Base-by-base conservation (phyloP, 768 basidiomycete species). In the Boletus pseudopeckii region DNA sequence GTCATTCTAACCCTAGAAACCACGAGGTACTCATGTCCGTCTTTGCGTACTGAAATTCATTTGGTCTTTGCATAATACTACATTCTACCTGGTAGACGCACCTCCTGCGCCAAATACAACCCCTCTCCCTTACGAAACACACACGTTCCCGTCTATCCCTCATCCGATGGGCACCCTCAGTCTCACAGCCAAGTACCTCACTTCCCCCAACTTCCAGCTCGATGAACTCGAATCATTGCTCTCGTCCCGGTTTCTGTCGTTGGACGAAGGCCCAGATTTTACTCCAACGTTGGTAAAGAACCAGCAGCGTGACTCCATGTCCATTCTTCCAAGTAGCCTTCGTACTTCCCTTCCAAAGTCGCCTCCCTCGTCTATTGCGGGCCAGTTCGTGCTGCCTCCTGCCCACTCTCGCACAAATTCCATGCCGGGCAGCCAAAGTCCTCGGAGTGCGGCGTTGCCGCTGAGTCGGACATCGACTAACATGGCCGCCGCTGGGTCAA, bases 211-310 rank as follows among this genome's bases (percentile, higher is more conserved):
- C 61, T 92, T 92, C 74, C 78, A 82, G 56, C 72, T 91, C 30
- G 88, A 90, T 68, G 86, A 89, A 58, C 76, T 85, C 32, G 90
- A 92, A 69, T 85, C 86, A 1, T 71, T 90, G 2, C 74, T 92
- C 5, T 90, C 87, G 3, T 86, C 84, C 4, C 75, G 82, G 14
- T 88, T 92, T 63, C 75, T 87, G 24, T 85, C 84, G 2, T 75
- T 83, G 50, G 86, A 88, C 60, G 80, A 83, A 60, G 84, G 80
- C 17, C 75, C 74, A 13, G 80, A 79, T 30, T 91, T 90, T 64
- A 81, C 85, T 0, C 90, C 88, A 0, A 91, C 90, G 0, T 74
- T 90, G 11, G 75, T 77, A 32, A 84, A 82, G 77, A 80, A 85
- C 62, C 79, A 80, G 53, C 80, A 81, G 51, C 77, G 83, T 5